Percentiles rank a stretch among this genome's conserved stretches.
Evolutionary conservation across 768 basidiomycete species (phyloP).

Genomic region (Leucosporidium yakuticum): DNA sequence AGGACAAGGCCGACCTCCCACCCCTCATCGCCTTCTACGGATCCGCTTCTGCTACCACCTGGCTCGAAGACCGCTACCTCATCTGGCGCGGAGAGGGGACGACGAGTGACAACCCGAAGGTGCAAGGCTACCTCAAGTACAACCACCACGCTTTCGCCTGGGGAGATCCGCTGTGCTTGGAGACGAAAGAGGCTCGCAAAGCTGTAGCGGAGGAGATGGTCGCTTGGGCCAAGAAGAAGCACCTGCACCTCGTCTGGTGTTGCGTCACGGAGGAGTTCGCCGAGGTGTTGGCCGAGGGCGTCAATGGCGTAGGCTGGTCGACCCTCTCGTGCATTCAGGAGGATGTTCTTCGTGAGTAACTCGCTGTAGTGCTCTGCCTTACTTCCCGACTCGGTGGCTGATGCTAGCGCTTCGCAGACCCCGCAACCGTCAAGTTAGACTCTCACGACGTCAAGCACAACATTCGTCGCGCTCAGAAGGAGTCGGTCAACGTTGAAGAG

Average conservation of each 20-base stretch:
- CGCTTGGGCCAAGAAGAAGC: slow-evolving; percentile 15
- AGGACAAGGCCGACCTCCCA: slow-evolving; percentile 24
- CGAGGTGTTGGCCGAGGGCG: slow-evolving; percentile 16
- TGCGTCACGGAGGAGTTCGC: slow-evolving; percentile 17
- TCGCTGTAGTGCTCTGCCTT: too few species aligned
- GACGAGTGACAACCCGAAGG: slow-evolving; percentile 17
- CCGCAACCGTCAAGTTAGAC: slow-evolving; percentile 22
- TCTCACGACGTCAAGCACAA: slow-evolving; percentile 27
- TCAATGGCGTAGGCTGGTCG: not conserved
- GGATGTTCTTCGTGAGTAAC: too few species aligned
- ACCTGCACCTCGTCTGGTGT: slow-evolving; percentile 22
- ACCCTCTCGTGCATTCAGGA: not conserved
- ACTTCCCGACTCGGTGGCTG: too few species aligned
- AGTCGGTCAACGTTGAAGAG: slow-evolving; percentile 23
- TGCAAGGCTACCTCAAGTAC: slow-evolving; percentile 28
- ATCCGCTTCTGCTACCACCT: slow-evolving; percentile 17
- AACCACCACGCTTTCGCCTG: slow-evolving; percentile 29
- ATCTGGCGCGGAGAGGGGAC: slow-evolving; percentile 19
- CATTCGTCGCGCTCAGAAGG: slow-evolving; percentile 16
- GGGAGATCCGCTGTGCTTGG: slow-evolving; percentile 28
- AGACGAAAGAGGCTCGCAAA: slow-evolving; percentile 1
- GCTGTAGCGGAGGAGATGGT: slow-evolving; percentile 19
- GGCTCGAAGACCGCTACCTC: slow-evolving; percentile 29
- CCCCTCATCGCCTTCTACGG: slow-evolving; percentile 27
- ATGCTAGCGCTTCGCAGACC: too few species aligned